Conservation (phyloP, 1,284 basidiomycete species). For the Inonotus hispidus region DNA sequence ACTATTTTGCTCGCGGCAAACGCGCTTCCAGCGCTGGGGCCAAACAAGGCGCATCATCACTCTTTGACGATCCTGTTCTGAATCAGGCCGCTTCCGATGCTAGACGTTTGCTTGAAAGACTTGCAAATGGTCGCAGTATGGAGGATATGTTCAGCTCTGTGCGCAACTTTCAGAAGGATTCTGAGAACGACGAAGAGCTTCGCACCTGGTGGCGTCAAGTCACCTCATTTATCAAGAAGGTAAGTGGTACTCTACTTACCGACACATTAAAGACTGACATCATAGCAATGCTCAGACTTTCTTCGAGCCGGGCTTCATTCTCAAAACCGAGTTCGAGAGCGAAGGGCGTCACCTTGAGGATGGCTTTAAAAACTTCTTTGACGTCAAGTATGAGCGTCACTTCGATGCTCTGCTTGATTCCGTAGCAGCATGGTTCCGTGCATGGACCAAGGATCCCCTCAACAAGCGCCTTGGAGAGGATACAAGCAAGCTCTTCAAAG, state of each 20-base stretch:
- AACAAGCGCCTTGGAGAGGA: conserved; percentile 80
- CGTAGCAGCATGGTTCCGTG: conserved; percentile 72
- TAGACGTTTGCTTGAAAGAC: conserved; percentile 51
- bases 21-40: conserved; percentile 28
- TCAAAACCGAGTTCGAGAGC: conserved; percentile 69
- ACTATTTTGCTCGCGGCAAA: conserved; percentile 46
- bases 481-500: conserved; percentile 74
- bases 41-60: conserved; percentile 12
- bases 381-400: conserved; percentile 80
- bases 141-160: conserved; percentile 44
- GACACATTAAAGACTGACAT: background rate
- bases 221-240: conserved; percentile 36
- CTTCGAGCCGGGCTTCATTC: conserved; percentile 84
- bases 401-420: conserved; percentile 78
- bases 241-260: background rate
- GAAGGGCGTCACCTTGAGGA: conserved; percentile 63
- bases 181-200: conserved; percentile 48
- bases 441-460: conserved; percentile 81
- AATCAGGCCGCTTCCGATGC: conserved; percentile 38
- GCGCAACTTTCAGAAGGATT: conserved; percentile 48
- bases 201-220: conserved; percentile 44
- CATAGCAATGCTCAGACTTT: conserved; percentile 31
- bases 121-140: conserved; percentile 48
- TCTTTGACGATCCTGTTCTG: conserved; percentile 32
- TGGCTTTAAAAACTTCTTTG: conserved; percentile 72